These are phyloP conservation scores for Rosa persica DNA, from an alignment of 306 rosid species.

Conservation along the genomic window DNA sequence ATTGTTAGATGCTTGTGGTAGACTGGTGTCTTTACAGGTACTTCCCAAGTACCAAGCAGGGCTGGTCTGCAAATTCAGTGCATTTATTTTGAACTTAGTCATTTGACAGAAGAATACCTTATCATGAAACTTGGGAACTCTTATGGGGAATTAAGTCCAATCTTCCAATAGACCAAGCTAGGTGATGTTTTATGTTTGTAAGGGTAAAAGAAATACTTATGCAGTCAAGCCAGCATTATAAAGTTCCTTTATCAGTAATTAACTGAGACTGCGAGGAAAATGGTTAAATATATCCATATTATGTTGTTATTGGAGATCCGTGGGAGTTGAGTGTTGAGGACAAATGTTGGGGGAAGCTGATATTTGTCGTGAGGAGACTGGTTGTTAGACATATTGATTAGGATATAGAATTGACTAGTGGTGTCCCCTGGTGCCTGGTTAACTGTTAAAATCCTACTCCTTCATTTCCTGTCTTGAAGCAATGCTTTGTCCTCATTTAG, in stretches of 20 bases:
- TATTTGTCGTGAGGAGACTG: background rate
- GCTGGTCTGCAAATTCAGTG: background rate
- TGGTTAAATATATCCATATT: background rate
- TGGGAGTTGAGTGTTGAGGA: background rate
- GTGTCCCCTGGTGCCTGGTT: background rate
- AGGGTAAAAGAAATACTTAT: background rate
- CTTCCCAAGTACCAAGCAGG: background rate
- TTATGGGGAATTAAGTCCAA: background rate
- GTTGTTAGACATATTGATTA: background rate
- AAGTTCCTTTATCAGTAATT: background rate
- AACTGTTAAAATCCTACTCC: background rate
- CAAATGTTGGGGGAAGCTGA: background rate
- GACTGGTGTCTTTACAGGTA: background rate
- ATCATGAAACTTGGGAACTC: background rate
- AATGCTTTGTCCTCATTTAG: background rate
- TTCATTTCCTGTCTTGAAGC: slow-evolving; percentile 3
- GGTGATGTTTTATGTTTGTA: background rate
- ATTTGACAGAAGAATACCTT: background rate
- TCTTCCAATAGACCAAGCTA: background rate
- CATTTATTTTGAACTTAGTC: background rate
- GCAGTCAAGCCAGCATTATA: background rate
- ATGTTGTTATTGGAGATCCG: background rate
- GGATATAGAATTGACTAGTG: background rate
- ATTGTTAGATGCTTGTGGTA: slow-evolving; percentile 15
- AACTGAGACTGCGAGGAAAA: background rate